Evolutionary conservation across 1,139 yeast genomes (phyloP).

Genomic region (Blastobotrys illinoisensis): DNA sequence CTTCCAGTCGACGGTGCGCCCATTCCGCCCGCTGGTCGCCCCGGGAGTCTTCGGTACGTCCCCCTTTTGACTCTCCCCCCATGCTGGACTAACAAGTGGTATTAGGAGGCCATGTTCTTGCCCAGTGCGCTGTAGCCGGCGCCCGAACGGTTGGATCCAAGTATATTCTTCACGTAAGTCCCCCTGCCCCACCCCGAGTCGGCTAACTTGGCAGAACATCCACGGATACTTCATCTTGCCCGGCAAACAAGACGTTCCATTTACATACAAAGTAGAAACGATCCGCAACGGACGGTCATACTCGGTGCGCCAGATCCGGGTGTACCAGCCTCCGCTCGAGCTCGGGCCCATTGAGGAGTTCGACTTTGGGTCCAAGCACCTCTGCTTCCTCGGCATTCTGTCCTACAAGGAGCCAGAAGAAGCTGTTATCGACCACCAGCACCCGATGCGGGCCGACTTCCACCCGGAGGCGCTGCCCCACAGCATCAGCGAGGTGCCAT

Average conservation of each 20-base stretch:
- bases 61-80: not conserved
- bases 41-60: constrained; percentile 28
- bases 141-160: constrained; percentile 23
- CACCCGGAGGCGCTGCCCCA: constrained; percentile 11
- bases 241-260: constrained; percentile 28
- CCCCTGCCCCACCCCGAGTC: not conserved
- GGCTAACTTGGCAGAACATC: constrained; percentile 8
- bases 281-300: constrained; percentile 29
- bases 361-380: constrained; percentile 19
- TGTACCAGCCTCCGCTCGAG: constrained; percentile 25
- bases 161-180: constrained; percentile 15
- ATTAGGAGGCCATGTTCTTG: constrained; percentile 31
- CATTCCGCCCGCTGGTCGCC: constrained; percentile 26
- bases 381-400: constrained; percentile 26
- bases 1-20: constrained; percentile 23
- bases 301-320: constrained; percentile 27
- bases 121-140: constrained; percentile 29
- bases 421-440: constrained; percentile 22
- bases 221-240: constrained; percentile 33
- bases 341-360: constrained; percentile 13
- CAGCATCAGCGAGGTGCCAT: constrained; percentile 19
- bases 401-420: constrained; percentile 28
- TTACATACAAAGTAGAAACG: constrained; percentile 27
- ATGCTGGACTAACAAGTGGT: constrained; percentile 1
- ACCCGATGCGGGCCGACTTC: constrained; percentile 18